Evolutionary conservation across 768 basidiomycete species (phyloP).

Genomic region (Podaxis sp.): DNA sequence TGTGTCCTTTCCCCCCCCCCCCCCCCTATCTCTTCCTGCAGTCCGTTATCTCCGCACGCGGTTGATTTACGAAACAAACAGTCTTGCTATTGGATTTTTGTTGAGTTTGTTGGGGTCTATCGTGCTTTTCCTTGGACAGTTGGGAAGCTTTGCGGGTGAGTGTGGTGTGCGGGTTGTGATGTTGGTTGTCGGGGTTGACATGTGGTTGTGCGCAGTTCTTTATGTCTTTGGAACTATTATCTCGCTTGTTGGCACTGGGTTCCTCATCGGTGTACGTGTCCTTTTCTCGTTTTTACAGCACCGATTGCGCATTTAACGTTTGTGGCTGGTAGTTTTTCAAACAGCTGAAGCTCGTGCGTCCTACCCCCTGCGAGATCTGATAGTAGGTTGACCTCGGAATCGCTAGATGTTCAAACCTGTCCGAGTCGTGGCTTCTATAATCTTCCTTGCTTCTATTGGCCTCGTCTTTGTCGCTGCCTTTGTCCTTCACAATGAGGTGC

Average conservation of each 20-base stretch:
- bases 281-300: background rate
- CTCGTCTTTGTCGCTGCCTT: conserved; percentile 88
- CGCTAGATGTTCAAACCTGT: conserved; percentile 92
- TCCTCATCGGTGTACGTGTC: conserved; percentile 77
- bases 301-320: conserved; percentile 1
- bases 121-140: conserved; percentile 67
- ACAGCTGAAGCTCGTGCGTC: conserved; percentile 71
- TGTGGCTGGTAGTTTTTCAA: conserved; percentile 55
- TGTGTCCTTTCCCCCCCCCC: conserved; percentile 19
- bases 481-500: conserved; percentile 61
- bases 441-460: conserved; percentile 74
- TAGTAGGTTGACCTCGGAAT: background rate
- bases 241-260: conserved; percentile 84
- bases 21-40: background rate
- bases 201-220: conserved; percentile 47
- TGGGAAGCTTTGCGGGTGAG: conserved; percentile 73
- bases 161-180: conserved; percentile 11
- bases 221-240: conserved; percentile 81
- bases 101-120: conserved; percentile 78
- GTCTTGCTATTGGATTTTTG: conserved; percentile 70
- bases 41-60: background rate
- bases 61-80: conserved; percentile 22
- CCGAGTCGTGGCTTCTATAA: conserved; percentile 73
- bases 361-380: background rate
- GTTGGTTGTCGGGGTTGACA: background rate